Conservation (phyloP, 148 eudicot species). For the Mesembryanthemum crystallinum region DNA sequence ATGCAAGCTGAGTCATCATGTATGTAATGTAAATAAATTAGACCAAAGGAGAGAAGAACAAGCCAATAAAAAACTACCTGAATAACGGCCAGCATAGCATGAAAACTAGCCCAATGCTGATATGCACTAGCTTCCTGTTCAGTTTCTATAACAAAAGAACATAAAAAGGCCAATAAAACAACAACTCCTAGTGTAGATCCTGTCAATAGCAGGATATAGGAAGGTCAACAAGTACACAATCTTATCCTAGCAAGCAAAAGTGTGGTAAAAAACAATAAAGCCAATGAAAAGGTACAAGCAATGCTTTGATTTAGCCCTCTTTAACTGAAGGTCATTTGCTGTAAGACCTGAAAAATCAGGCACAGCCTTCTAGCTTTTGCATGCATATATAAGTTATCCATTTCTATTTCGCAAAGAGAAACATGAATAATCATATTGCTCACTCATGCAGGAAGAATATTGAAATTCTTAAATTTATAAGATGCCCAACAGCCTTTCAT, state of each 20-base stretch:
- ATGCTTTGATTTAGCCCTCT: too few relatives aligned
- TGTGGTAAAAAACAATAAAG: too few relatives aligned
- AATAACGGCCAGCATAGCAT: slow-evolving; percentile 98
- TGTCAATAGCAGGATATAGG: neutral
- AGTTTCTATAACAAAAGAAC: slow-evolving; percentile 48
- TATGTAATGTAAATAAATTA: neutral
- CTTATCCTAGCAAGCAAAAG: neutral
- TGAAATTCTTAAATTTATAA: too few relatives aligned
- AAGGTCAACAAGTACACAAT: neutral
- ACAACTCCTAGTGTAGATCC: neutral
- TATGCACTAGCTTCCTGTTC: slow-evolving; percentile 89
- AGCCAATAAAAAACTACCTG: slow-evolving; percentile 45
- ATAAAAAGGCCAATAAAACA: slow-evolving; percentile 3
- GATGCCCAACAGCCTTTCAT: too few relatives aligned
- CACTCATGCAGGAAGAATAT: too few relatives aligned
- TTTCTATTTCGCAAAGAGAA: too few relatives aligned
- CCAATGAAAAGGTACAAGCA: too few relatives aligned
- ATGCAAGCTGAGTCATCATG: slow-evolving; percentile 7
- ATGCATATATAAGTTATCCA: too few relatives aligned
- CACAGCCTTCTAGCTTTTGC: too few relatives aligned
- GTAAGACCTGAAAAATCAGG: too few relatives aligned
- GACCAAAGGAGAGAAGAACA: neutral
- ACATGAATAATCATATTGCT: too few relatives aligned
- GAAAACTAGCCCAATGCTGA: slow-evolving; percentile 75
- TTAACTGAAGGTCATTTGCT: too few relatives aligned